Percentiles rank a stretch among this genome's conserved stretches.
These are phyloP conservation scores for Lentinula guzmanii DNA, from an alignment of 768 basidiomycete species.

Conservation along the genomic window DNA sequence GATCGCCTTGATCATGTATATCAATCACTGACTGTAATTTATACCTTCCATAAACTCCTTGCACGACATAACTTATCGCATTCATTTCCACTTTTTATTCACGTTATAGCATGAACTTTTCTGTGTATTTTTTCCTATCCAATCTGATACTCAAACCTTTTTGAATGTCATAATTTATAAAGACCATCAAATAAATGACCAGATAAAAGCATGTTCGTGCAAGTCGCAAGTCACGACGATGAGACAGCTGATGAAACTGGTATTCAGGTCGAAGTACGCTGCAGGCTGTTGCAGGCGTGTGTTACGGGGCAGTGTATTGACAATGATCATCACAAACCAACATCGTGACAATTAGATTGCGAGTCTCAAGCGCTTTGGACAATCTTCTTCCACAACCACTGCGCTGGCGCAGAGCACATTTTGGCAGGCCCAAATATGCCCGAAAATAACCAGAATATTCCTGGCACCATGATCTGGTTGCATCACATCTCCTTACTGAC, in stretches of 20 bases:
- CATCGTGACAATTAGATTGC: neutral
- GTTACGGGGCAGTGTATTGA: too few species aligned
- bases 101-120: neutral
- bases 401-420: slow-evolving; percentile 5
- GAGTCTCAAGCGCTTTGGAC: neutral
- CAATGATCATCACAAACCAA: neutral
- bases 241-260: too few species aligned
- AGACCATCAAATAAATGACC: too few species aligned
- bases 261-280: too few species aligned
- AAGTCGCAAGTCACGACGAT: too few species aligned
- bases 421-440: slow-evolving; percentile 2
- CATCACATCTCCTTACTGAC: neutral
- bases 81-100: neutral
- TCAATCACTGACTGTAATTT: neutral
- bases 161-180: too few species aligned
- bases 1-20: neutral
- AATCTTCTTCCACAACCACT: neutral
- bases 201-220: too few species aligned
- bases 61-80: neutral
- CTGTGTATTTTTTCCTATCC: neutral
- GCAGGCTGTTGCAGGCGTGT: too few species aligned
- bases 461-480: neutral
- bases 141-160: too few species aligned
- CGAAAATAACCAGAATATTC: neutral
- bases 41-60: neutral